Evolutionary conservation across 2,329 filamentous ascomycete species (phyloP).

Genomic region (Amauroascus niger): DNA sequence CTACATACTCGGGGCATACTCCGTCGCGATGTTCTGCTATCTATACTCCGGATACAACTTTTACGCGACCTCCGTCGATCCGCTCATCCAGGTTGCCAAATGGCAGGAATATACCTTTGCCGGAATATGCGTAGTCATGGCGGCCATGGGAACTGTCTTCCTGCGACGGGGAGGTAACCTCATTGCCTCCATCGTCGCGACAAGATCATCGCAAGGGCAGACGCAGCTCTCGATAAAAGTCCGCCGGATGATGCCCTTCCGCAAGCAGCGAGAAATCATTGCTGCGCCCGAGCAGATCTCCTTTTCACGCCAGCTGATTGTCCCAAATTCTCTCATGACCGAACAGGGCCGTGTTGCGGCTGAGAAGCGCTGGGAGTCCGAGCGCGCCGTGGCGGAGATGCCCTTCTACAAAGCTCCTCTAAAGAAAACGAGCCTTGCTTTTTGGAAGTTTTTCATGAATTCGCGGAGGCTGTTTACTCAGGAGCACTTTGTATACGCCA

Average conservation of each 20-base stretch:
- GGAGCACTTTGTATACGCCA: conserved; percentile 34
- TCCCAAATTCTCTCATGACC: conserved; percentile 17
- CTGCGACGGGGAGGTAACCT: conserved; percentile 49
- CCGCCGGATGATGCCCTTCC: conserved; percentile 32
- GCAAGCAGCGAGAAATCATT: conserved; percentile 25
- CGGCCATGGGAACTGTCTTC: conserved; percentile 51
- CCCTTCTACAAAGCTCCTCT: conserved; percentile 30
- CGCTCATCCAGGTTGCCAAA: conserved; percentile 43
- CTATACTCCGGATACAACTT: conserved; percentile 44
- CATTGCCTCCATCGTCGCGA: conserved; percentile 47
- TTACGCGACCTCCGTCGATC: conserved; percentile 41
- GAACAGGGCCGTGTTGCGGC: conserved; percentile 18
- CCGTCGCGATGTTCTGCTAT: conserved; percentile 46
- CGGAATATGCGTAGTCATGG: conserved; percentile 51
- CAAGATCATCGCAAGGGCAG: conserved; percentile 31
- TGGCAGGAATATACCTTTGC: conserved; percentile 52
- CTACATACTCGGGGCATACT: conserved; percentile 53
- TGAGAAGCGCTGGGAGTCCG: conserved; percentile 15
- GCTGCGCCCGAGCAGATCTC: conserved; percentile 26
- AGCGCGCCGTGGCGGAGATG: conserved; percentile 14
- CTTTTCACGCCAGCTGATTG: conserved; percentile 27
- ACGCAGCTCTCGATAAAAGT: conserved; percentile 30
- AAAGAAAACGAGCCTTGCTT: conserved; percentile 23
- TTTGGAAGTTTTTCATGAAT: conserved; percentile 29
- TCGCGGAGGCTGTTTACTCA: conserved; percentile 33